Evolutionary conservation across 768 basidiomycete species (phyloP).

Genomic region (Mycena kentingensis): DNA sequence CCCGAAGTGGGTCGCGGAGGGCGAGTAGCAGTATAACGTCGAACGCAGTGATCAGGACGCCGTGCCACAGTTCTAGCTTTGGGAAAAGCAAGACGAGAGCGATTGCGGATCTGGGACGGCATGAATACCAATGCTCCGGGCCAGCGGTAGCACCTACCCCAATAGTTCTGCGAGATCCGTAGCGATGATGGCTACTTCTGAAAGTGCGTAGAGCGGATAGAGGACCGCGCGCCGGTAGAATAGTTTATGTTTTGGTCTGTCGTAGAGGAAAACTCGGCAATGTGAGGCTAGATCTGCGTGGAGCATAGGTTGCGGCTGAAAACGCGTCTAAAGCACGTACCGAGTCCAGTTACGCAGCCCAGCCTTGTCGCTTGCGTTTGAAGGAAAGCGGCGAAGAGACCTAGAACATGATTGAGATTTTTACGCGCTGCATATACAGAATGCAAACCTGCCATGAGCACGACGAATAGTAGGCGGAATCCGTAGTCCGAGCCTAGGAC

Average conservation of each 20-base stretch:
- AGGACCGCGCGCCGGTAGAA: constrained; percentile 60
- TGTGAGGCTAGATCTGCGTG: constrained; percentile 52
- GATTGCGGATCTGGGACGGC: constrained; percentile 70
- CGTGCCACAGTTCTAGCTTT: constrained; percentile 65
- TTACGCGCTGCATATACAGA: too few relatives aligned
- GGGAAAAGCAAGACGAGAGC: constrained; percentile 78
- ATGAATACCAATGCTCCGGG: too few relatives aligned
- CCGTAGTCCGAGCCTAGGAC: constrained; percentile 31
- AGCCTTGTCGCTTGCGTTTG: constrained; percentile 83
- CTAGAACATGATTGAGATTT: too few relatives aligned
- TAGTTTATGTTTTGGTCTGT: constrained; percentile 59
- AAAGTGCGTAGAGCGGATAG: constrained; percentile 64
- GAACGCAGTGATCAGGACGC: constrained; percentile 65
- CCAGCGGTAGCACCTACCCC: too few relatives aligned
- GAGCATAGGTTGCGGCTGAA: background rate
- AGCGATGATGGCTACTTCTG: constrained; percentile 73
- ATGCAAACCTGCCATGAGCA: constrained; percentile 79
- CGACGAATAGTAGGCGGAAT: constrained; percentile 83
- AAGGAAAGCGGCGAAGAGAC: constrained; percentile 80
- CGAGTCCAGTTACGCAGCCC: constrained; percentile 80
- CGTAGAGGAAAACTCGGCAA: constrained; percentile 64
- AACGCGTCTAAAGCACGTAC: constrained; percentile 40
- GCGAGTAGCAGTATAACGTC: constrained; percentile 75
- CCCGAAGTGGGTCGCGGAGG: constrained; percentile 68
- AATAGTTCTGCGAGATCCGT: constrained; percentile 84